A percentile compares a stretch with the other conserved stretches of the same genome.
phyloP scores from a whole-genome alignment of 2,329 filamentous ascomycete genomes.

The Curvularia sp. region DNA sequence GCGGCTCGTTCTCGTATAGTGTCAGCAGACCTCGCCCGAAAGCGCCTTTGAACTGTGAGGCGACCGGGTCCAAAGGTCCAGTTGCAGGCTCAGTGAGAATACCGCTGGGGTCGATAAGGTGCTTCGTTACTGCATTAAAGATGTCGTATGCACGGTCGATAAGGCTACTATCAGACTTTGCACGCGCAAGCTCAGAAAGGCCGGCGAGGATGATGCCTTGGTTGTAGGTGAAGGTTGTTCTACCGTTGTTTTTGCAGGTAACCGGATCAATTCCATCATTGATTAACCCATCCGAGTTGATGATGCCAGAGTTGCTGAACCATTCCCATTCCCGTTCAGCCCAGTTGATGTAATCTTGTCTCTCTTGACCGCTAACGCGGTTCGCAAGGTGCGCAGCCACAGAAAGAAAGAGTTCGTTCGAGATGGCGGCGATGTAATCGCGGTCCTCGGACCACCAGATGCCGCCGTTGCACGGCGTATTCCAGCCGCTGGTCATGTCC shows the following conservation, averaged over 20 bases:
- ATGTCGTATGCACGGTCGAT: conserved; percentile 38
- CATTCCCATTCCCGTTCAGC: conserved; percentile 62
- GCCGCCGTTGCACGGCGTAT: conserved; percentile 58
- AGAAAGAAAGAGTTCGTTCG: conserved; percentile 66
- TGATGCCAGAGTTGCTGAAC: conserved; percentile 60
- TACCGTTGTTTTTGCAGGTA: conserved; percentile 61
- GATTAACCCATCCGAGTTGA: conserved; percentile 60
- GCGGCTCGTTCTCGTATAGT: conserved; percentile 37
- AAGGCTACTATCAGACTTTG: conserved; percentile 48
- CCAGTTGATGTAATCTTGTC: conserved; percentile 56
- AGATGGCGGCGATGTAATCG: conserved; percentile 62
- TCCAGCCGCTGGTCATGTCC: conserved; percentile 62
- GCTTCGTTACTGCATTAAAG: conserved; percentile 36
- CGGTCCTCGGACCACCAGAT: conserved; percentile 65
- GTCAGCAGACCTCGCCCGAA: conserved; percentile 46
- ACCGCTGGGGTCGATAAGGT: conserved; percentile 35
- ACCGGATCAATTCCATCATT: conserved; percentile 62
- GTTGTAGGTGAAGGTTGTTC: conserved; percentile 64
- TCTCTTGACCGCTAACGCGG: conserved; percentile 51
- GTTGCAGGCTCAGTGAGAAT: conserved; percentile 44
- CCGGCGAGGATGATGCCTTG: conserved; percentile 66
- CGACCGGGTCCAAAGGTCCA: conserved; percentile 36
- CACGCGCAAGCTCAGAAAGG: conserved; percentile 60
- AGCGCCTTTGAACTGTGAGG: conserved; percentile 49
- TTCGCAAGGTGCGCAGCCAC: conserved; percentile 63